Evolutionary conservation across 140 eudicot genomes (phyloP).

Genomic region (Stevia rebaudiana): DNA sequence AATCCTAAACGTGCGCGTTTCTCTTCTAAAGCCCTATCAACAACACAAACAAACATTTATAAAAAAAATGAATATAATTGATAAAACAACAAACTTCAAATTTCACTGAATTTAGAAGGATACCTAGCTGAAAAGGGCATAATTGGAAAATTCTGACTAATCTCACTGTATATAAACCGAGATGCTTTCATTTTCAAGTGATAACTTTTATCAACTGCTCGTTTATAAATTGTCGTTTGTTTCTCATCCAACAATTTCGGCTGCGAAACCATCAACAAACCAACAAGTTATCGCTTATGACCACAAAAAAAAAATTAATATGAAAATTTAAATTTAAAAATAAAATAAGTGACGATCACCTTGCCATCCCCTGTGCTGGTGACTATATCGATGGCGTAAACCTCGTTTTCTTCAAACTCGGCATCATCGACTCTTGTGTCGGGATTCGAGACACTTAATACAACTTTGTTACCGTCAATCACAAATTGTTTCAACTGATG

Average conservation of each 20-base stretch:
- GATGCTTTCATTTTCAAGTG: conserved; percentile 96
- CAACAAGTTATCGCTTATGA: not conserved
- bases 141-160: conserved; percentile 84
- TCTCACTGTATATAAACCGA: conserved; percentile 83
- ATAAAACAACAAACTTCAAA: not conserved
- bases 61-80: not conserved
- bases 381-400: conserved; percentile 71
- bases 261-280: conserved; percentile 31
- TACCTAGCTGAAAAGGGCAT: conserved; percentile 98
- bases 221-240: conserved; percentile 83
- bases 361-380: conserved; percentile 94
- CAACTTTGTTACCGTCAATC: conserved; percentile 66
- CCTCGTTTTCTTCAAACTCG: conserved; percentile 84
- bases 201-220: conserved; percentile 94
- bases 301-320: not conserved
- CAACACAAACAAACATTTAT: not conserved
- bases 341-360: conserved; percentile 23
- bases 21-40: conserved; percentile 79
- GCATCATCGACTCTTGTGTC: conserved; percentile 87
- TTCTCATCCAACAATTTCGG: conserved; percentile 85
- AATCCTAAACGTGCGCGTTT: conserved; percentile 81
- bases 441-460: conserved; percentile 57
- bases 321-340: not conserved
- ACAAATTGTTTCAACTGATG: conserved; percentile 83
- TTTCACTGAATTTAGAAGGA: not conserved